These are phyloP conservation scores for Hibiscus tridactylites DNA, from an alignment of 345 rosid species.

Conservation along the genomic window DNA sequence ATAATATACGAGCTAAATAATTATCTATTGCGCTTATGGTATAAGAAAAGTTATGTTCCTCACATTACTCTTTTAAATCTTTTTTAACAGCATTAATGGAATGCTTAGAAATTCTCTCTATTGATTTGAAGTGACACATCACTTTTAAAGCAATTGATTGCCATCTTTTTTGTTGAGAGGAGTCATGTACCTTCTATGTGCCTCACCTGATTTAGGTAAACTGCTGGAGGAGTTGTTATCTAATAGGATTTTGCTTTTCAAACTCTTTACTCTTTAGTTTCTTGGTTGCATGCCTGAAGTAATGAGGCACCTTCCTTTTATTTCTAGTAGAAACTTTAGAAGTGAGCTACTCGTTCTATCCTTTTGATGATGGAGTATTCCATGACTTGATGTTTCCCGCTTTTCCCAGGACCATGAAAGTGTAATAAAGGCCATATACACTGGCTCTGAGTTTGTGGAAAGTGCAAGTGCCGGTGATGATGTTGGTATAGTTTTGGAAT, in stretches of 20 bases:
- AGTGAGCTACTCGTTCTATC: background rate
- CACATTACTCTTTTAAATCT: background rate
- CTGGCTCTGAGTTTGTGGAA: slow-evolving; percentile 53
- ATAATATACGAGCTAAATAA: background rate
- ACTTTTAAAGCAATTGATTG: too few species aligned
- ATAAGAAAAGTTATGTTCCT: background rate
- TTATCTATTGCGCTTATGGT: background rate
- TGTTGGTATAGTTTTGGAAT: slow-evolving; percentile 67
- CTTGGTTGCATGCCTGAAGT: background rate
- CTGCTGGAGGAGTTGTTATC: background rate
- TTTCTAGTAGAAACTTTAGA: background rate
- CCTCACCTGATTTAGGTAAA: background rate
- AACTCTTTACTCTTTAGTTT: background rate
- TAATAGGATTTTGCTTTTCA: background rate
- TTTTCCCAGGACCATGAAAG: slow-evolving; percentile 52
- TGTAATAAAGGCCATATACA: slow-evolving; percentile 73
- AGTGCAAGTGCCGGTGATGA: slow-evolving; percentile 40
- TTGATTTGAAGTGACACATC: too few species aligned
- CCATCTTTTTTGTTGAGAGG: too few species aligned
- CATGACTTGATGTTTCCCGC: background rate
- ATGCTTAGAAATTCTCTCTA: background rate
- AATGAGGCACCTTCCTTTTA: background rate
- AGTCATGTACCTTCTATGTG: too few species aligned
- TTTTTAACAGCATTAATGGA: background rate
- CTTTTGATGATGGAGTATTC: background rate